Base-by-base conservation (phyloP, 352 stramenopile genomes). In the Phytophthora lateralis region DNA sequence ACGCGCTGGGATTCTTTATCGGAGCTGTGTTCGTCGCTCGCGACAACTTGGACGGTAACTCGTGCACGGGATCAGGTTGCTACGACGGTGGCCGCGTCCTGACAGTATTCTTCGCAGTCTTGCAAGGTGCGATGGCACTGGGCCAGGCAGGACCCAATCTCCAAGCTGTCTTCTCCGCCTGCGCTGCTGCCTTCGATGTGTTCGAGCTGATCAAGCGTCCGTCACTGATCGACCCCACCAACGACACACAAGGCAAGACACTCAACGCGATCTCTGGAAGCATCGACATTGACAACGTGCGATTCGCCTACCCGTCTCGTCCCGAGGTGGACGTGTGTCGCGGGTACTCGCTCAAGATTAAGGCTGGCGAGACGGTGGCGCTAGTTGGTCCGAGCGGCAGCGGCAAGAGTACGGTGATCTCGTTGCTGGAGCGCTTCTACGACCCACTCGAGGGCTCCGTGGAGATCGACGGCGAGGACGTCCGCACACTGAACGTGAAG, bases 241-340 rank as follows among this genome's bases (percentile, higher is more conserved):
- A 65, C 6, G 55, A 69, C 2, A 54, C 55, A n/a, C 46, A 68
- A 50, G 68, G 69, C 18, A 58, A 55, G 32, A 67, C 55, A 15
- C 52, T 75, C 2, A 8, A 61, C 0, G 44, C n/a, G 0, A 62
- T 89, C 7, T 45, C 65, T 12, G 92, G 95, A n/a, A 63, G 63
- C 11, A 77, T 97, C 34, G 60, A 81, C 8, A 93, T 98, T 56
- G 27, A 85, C 7, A 65, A 97, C 63, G 85, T 99, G 5, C 54
- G 53, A 2, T 88, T 88, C 50, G 52, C 58, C 9, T 88, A 88
- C 42, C 78, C 78, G 18, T 82, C 74, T 6, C 78, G 78, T 0
- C 78, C 76, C 0, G 66, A 85, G 10, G 51, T 78, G 10, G 48
- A 54, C 0, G 64, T 88, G 12, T 84, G 69, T 27, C 55, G 54